These are phyloP conservation scores for Pochonia chlamydosporia DNA, from an alignment of 2,329 filamentous ascomycete genomes.

Conservation along the genomic window DNA sequence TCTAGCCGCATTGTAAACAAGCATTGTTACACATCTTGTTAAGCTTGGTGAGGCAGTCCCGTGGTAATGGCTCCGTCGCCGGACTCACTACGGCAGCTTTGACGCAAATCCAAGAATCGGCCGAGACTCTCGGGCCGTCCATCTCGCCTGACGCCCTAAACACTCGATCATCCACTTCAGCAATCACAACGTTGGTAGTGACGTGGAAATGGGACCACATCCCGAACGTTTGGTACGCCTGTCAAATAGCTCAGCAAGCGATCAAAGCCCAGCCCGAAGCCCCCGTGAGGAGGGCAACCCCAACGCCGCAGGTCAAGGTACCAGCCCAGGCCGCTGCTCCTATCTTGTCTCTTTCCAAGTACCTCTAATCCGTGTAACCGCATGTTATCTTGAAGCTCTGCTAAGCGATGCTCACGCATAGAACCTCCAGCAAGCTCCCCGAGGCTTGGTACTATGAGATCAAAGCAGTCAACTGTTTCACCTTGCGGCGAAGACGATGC, in stretches of 20 bases:
- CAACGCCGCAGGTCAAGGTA: conserved; percentile 84
- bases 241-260: conserved; percentile 77
- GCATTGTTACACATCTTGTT: neutral
- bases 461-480: conserved; percentile 79
- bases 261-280: conserved; percentile 88
- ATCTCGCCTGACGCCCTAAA: neutral
- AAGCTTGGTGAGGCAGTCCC: neutral
- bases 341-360: conserved; percentile 22
- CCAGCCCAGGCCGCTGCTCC: conserved; percentile 57
- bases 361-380: conserved; percentile 54
- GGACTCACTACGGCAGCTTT: neutral
- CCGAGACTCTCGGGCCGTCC: conserved; percentile 2
- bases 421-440: conserved; percentile 87
- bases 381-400: conserved; percentile 66
- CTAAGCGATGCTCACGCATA: conserved; percentile 75
- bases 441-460: conserved; percentile 78
- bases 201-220: conserved; percentile 81
- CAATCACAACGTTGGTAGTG: conserved; percentile 61
- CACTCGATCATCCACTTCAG: conserved; percentile 21
- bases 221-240: conserved; percentile 75
- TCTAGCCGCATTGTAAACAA: neutral
- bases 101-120: neutral
- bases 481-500: conserved; percentile 21
- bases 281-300: conserved; percentile 87
- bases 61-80: neutral